phyloP scores from a whole-genome alignment of 305 asterid species.

The Fraxinus velutina region DNA sequence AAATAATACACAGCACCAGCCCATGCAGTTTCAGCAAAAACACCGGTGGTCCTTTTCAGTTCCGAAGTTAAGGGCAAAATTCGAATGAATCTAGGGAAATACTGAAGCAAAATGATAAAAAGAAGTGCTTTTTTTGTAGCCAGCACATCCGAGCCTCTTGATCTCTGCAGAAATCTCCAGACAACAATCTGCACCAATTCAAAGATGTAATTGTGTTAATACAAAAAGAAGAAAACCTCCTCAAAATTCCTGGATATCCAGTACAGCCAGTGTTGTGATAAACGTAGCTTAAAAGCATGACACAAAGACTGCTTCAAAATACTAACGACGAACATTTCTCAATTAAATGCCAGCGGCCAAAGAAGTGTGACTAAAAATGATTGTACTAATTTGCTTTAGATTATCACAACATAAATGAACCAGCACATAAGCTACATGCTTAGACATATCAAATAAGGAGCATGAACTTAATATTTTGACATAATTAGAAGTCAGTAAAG shows the following conservation, averaged over 20 bases:
- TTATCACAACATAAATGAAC: not conserved
- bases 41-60: slow-evolving; percentile 94
- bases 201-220: slow-evolving; percentile 12
- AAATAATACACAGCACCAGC: slow-evolving; percentile 97
- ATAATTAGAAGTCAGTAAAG: not conserved
- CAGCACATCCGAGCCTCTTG: slow-evolving; percentile 89
- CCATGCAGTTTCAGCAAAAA: slow-evolving; percentile 99
- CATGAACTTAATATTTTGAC: not conserved
- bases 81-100: slow-evolving; percentile 72
- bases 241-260: not conserved
- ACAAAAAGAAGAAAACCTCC: slow-evolving; percentile 6
- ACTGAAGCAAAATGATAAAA: slow-evolving; percentile 77
- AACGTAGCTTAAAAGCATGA: not conserved
- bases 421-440: not conserved
- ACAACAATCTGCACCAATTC: slow-evolving; percentile 73
- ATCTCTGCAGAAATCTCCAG: slow-evolving; percentile 83
- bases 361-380: not conserved
- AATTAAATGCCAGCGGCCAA: not conserved
- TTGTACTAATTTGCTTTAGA: not conserved
- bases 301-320: not conserved
- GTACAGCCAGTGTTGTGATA: not conserved
- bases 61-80: slow-evolving; percentile 81
- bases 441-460: not conserved
- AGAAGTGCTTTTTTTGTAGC: slow-evolving; percentile 86
- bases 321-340: not conserved